Base-by-base conservation (phyloP, 345 rosid species). In the Moricandia moricandioides region DNA sequence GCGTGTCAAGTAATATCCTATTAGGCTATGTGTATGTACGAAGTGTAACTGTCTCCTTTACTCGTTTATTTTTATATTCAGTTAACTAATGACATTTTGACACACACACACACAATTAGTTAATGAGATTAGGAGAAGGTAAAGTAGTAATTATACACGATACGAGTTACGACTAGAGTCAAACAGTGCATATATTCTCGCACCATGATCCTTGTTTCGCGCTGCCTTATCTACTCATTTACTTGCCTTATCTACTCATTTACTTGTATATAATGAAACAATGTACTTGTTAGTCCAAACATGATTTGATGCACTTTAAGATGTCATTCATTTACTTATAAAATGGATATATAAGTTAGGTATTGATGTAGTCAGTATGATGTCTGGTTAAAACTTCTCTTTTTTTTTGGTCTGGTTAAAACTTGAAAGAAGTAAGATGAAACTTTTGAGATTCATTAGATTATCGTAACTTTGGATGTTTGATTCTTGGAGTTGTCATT, bases 131-230 rank as follows among this genome's bases (percentile, higher is more conserved):
- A 5, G 51, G 43, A 35, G 8, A 16, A 34, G 65, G 29, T 40
- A 30, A 29, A 69, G 8, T 39, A 6, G 65, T 69, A 70, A 54
- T 31, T 40, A 62, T 0, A 12, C 0, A 66, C 0, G 27, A 63
- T 59, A 2, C 8, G 40, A 59, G 67, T 60, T 40, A 69, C 16
- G 74, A 70, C 40, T 57, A 10, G 55, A 57, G 77, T 71, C 77
- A 72, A 78, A 78, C 37, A 66, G 59, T 78, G 75, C 81, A 78
- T 65, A 78, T 78, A 72, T 78, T 60, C 81, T 67, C 65, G 73
- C 77, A 72, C 77, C 72, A 58, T 40, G 43, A 78, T 71, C 81
- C 81, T 66, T 45, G 76, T 64, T 78, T 78, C 56, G 68, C 81
- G 81, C 81, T 66, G 69, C 63, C 67, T 71, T 59, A 54, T 69